A percentile compares a stretch with the other conserved stretches of the same genome.
phyloP scores from a whole-genome alignment of 768 basidiomycete genomes.

The Lactifluus piperatus region DNA sequence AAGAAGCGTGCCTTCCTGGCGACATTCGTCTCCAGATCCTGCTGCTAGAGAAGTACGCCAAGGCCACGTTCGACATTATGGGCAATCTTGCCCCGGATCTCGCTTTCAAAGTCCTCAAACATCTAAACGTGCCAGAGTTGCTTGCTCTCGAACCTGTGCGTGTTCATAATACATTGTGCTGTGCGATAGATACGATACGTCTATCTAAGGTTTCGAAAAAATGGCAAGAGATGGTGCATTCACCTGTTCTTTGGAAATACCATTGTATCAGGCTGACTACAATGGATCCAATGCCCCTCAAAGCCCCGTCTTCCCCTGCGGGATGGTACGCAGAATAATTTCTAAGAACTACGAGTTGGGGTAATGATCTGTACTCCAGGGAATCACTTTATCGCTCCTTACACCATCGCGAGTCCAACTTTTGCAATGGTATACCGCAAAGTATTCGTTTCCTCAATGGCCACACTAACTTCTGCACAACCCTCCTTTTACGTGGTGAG shows the following conservation, averaged over 20 bases:
- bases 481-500: slow-evolving; percentile 53
- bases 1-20: slow-evolving; percentile 66
- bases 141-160: slow-evolving; percentile 49
- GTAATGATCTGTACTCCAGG: slow-evolving; percentile 26
- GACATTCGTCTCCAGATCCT: slow-evolving; percentile 80
- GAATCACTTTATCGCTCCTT: slow-evolving; percentile 69
- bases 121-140: slow-evolving; percentile 51
- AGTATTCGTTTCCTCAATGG: slow-evolving; percentile 68
- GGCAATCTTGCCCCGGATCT: slow-evolving; percentile 61
- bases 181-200: not conserved
- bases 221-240: slow-evolving; percentile 39
- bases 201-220: slow-evolving; percentile 34
- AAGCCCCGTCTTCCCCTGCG: slow-evolving; percentile 51
- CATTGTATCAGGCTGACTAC: slow-evolving; percentile 68
- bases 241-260: slow-evolving; percentile 68
- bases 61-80: slow-evolving; percentile 76
- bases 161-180: slow-evolving; percentile 3
- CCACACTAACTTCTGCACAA: slow-evolving; percentile 85
- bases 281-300: slow-evolving; percentile 60
- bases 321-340: slow-evolving; percentile 51
- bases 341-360: not conserved
- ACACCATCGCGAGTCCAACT: slow-evolving; percentile 82
- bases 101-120: slow-evolving; percentile 52
- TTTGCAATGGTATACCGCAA: slow-evolving; percentile 67
- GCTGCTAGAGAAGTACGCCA: slow-evolving; percentile 75